These are phyloP conservation scores for Ensete glaucum DNA, from an alignment of 176 grass and related monocot genomes.

Conservation along the genomic window DNA sequence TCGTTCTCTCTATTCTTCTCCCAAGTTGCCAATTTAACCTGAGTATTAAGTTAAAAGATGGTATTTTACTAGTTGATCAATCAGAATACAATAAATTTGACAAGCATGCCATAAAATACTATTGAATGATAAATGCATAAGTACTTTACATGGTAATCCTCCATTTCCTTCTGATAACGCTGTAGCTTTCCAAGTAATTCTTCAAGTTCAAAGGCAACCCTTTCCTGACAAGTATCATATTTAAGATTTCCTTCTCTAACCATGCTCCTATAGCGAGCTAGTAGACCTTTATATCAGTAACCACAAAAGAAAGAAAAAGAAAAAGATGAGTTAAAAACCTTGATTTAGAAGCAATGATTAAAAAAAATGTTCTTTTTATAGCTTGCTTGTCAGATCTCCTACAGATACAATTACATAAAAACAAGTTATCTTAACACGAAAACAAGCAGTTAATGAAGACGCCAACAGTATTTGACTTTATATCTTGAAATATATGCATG, in stretches of 20 bases:
- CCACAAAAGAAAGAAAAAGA: constrained; percentile 2
- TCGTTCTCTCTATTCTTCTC: constrained; percentile 60
- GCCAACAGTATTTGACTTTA: too few relatives aligned
- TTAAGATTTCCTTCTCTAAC: constrained; percentile 71
- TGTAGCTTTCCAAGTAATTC: constrained; percentile 50
- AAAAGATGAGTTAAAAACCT: neutral
- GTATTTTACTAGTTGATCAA: neutral
- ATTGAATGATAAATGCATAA: neutral
- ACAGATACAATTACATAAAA: neutral
- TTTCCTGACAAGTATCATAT: constrained; percentile 69
- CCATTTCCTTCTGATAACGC: constrained; percentile 84
- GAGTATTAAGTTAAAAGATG: constrained; percentile 12
- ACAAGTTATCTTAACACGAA: neutral
- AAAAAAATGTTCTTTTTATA: neutral
- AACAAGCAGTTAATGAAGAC: neutral
- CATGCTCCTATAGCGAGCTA: constrained; percentile 55
- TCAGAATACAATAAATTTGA: neutral
- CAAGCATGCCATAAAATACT: neutral
- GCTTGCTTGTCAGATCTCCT: neutral
- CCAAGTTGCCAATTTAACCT: constrained; percentile 63
- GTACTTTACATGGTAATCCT: constrained; percentile 80
- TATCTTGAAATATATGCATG: too few relatives aligned
- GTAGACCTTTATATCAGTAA: constrained; percentile 48
- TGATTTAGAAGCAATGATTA: neutral
- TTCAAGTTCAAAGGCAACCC: constrained; percentile 57